Conservation (phyloP, 2,329 filamentous ascomycete species). For the Colletotrichum spaethianum region DNA sequence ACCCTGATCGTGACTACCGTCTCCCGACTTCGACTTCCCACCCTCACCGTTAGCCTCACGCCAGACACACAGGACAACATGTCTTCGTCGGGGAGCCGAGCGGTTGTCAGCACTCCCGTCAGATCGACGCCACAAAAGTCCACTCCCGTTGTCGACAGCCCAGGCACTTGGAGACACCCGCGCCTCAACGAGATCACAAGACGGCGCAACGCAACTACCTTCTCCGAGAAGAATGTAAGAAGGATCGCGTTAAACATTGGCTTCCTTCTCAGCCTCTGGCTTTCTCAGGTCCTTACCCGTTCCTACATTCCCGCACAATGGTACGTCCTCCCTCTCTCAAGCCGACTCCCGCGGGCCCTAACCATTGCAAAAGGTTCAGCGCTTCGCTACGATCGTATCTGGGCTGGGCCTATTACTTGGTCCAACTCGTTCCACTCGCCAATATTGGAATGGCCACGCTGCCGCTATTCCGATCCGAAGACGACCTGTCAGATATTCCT, state of each 20-base stretch:
- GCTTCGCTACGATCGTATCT: slow-evolving; percentile 49
- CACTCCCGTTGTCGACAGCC: slow-evolving; percentile 61
- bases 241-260: slow-evolving; percentile 78
- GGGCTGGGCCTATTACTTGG: slow-evolving; percentile 60
- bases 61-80: slow-evolving; percentile 44
- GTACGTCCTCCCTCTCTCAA: slow-evolving; percentile 51
- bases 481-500: slow-evolving; percentile 89
- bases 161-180: slow-evolving; percentile 93
- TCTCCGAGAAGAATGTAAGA: slow-evolving; percentile 82
- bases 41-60: neutral
- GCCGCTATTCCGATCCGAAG: slow-evolving; percentile 80
- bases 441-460: slow-evolving; percentile 81
- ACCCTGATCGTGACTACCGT: slow-evolving; percentile 32
- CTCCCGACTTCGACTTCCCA: slow-evolving; percentile 15
- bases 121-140: slow-evolving; percentile 56
- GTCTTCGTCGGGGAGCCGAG: slow-evolving; percentile 46
- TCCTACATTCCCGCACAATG: slow-evolving; percentile 54
- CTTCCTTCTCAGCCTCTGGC: slow-evolving; percentile 59
- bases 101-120: slow-evolving; percentile 54
- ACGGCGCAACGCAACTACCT: slow-evolving; percentile 83
- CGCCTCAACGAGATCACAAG: slow-evolving; percentile 88
- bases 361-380: slow-evolving; percentile 26
- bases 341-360: neutral
- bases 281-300: slow-evolving; percentile 52
- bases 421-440: slow-evolving; percentile 72